Conservation (phyloP, 1,139 yeast genomes). For the Suhomyces taliae region DNA sequence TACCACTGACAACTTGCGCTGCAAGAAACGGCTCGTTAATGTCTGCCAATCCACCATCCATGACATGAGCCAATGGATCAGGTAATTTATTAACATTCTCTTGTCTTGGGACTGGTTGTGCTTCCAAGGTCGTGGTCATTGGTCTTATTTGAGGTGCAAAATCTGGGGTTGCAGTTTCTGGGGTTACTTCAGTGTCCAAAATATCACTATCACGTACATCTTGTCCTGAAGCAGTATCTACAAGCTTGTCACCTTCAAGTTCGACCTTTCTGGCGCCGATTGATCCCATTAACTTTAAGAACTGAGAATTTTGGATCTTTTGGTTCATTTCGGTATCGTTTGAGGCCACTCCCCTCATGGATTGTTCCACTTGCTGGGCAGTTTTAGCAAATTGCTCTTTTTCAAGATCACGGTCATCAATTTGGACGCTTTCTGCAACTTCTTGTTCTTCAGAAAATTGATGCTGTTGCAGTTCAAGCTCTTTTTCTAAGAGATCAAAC, state of each 20-base stretch:
- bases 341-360: constrained; percentile 26
- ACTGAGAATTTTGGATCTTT: constrained; percentile 41
- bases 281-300: constrained; percentile 42
- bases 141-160: background rate
- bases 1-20: constrained; percentile 44
- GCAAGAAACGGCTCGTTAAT: constrained; percentile 38
- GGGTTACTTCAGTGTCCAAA: background rate
- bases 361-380: constrained; percentile 37
- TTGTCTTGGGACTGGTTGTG: constrained; percentile 6
- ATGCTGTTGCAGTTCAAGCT: constrained; percentile 21
- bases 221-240: constrained; percentile 22
- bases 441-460: constrained; percentile 12
- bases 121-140: background rate
- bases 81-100: constrained; percentile 32
- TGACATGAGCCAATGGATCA: constrained; percentile 49
- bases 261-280: constrained; percentile 41
- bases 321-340: constrained; percentile 25
- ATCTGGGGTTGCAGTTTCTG: constrained; percentile 5
- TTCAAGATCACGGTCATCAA: constrained; percentile 20
- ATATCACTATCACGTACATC: constrained; percentile 16
- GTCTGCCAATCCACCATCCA: constrained; percentile 37
- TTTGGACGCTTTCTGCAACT: constrained; percentile 4
- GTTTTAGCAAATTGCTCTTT: constrained; percentile 44
- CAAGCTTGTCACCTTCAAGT: constrained; percentile 43
- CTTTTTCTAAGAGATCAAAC: constrained; percentile 38